These are phyloP conservation scores for Suhomyces taliae DNA, from an alignment of 1,139 yeast species.

Conservation along the genomic window DNA sequence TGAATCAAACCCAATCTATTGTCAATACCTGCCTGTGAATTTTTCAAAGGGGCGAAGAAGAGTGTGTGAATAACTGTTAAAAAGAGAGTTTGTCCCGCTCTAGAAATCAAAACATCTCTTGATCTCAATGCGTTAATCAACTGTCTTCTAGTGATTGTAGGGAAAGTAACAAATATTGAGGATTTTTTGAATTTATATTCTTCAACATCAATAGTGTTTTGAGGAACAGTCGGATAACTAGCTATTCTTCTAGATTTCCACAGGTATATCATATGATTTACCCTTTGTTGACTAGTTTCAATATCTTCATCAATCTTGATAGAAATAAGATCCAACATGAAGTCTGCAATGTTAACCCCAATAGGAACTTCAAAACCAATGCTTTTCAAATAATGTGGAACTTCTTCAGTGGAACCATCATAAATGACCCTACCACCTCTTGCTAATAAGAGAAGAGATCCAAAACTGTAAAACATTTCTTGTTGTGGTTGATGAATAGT, in stretches of 20 bases:
- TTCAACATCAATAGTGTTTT: conserved; percentile 17
- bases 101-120: conserved; percentile 20
- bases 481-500: conserved; percentile 29
- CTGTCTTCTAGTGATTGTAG: conserved; percentile 17
- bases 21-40: conserved; percentile 20
- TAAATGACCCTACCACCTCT: conserved; percentile 24
- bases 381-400: conserved; percentile 15
- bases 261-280: conserved; percentile 13
- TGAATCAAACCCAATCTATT: conserved; percentile 27
- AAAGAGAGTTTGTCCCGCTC: conserved; percentile 21
- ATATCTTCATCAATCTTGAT: conserved; percentile 13
- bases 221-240: background rate
- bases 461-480: conserved; percentile 22
- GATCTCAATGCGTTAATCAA: conserved; percentile 20
- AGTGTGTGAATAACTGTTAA: conserved; percentile 22
- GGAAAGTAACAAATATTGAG: conserved; percentile 20
- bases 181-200: conserved; percentile 21
- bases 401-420: conserved; percentile 17
- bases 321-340: conserved; percentile 20
- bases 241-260: conserved; percentile 12
- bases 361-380: conserved; percentile 17
- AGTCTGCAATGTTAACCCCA: conserved; percentile 20
- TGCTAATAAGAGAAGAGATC: conserved; percentile 23
- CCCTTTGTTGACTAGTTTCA: conserved; percentile 14
- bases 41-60: conserved; percentile 24